phyloP scores from a whole-genome alignment of 768 basidiomycete species.

The Phlebiopsis gigantea region DNA sequence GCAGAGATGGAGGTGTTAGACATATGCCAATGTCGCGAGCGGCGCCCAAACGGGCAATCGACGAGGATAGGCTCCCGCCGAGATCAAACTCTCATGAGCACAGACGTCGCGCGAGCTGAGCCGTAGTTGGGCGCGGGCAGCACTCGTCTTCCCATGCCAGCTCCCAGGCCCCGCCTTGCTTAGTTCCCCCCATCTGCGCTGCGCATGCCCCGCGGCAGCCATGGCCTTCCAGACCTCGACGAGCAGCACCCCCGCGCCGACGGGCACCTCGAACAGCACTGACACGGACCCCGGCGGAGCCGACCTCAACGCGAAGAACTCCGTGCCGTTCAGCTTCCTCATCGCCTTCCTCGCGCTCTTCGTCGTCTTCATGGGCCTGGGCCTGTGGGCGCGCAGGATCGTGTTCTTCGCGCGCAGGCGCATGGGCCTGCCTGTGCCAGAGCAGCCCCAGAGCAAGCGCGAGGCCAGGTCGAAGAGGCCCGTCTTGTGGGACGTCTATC shows the following conservation, averaged over 20 bases:
- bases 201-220: neutral
- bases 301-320: conserved; percentile 11
- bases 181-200: neutral
- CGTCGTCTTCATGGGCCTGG: conserved; percentile 24
- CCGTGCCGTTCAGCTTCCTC: conserved; percentile 27
- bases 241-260: neutral
- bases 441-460: neutral
- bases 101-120: neutral
- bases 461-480: conserved; percentile 13
- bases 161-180: no score
- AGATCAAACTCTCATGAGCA: neutral
- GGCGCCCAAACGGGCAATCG: neutral
- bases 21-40: neutral
- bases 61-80: neutral
- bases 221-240: conserved; percentile 13
- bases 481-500: conserved; percentile 19
- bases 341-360: conserved; percentile 27
- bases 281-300: neutral
- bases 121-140: neutral
- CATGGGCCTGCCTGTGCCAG: conserved; percentile 11
- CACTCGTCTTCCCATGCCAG: neutral
- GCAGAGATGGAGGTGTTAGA: neutral
- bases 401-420: conserved; percentile 17
- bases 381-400: conserved; percentile 24
- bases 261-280: neutral